Conservation (phyloP, 441 rosid species). For the Corymbia calophylla region DNA sequence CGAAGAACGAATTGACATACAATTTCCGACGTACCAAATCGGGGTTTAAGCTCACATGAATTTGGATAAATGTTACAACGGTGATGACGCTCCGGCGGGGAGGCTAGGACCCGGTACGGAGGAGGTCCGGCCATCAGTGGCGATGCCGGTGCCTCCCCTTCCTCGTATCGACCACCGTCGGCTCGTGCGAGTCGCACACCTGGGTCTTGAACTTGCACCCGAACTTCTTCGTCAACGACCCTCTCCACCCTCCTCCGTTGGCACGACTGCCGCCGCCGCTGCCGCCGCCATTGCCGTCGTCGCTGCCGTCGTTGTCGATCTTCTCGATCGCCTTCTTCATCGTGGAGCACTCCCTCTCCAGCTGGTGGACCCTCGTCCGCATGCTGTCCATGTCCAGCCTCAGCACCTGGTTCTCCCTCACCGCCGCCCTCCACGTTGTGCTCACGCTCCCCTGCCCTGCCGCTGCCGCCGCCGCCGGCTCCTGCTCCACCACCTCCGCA, state of each 20-base stretch:
- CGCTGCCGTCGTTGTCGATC: slow-evolving; percentile 40
- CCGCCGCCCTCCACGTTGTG: slow-evolving; percentile 61
- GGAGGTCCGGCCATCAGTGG: slow-evolving; percentile 4
- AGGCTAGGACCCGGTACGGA: background rate
- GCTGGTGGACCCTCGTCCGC: slow-evolving; percentile 84
- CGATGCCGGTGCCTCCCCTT: slow-evolving; percentile 30
- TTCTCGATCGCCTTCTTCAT: slow-evolving; percentile 84
- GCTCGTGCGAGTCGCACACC: slow-evolving; percentile 89
- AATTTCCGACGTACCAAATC: background rate
- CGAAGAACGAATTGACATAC: background rate
- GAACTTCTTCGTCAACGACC: slow-evolving; percentile 43
- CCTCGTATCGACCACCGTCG: slow-evolving; percentile 40
- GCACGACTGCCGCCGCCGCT: background rate
- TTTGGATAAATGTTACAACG: background rate
- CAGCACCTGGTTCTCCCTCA: slow-evolving; percentile 91
- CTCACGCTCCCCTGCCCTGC: slow-evolving; percentile 7
- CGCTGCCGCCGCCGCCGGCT: background rate
- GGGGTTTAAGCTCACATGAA: background rate
- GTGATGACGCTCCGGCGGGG: background rate
- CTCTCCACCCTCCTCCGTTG: slow-evolving; percentile 35
- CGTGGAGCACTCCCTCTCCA: slow-evolving; percentile 77
- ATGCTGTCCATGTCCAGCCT: slow-evolving; percentile 94
- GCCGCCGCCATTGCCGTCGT: slow-evolving; percentile 1
- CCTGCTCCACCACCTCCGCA: slow-evolving; percentile 10
- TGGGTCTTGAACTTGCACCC: slow-evolving; percentile 92